Conservation (phyloP, 73 alveolate species). For the Stentor roeselii region DNA sequence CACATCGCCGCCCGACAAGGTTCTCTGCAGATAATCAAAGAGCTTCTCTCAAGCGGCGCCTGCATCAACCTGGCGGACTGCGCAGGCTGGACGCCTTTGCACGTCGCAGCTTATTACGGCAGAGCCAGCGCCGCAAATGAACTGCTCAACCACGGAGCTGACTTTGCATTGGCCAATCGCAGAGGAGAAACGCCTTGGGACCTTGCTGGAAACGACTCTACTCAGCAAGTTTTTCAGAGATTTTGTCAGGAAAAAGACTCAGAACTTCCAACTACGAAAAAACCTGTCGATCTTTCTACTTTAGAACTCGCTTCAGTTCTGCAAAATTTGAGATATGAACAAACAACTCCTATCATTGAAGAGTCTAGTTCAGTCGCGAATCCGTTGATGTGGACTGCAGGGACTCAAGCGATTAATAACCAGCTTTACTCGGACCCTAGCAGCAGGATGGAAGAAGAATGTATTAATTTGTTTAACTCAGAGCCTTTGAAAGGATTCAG, state of each 20-base stretch:
- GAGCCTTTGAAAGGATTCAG: constrained; percentile 27
- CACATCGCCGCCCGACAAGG: constrained; percentile 31
- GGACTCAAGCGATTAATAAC: not conserved
- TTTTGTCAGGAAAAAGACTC: not conserved
- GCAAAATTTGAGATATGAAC: constrained; percentile 16
- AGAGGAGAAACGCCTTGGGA: constrained; percentile 32
- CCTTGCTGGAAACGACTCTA: not conserved
- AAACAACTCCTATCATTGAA: constrained; percentile 9
- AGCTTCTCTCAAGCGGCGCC: constrained; percentile 15
- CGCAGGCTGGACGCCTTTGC: constrained; percentile 31
- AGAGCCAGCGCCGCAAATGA: not conserved
- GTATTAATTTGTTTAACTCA: constrained; percentile 24
- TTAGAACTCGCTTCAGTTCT: not conserved
- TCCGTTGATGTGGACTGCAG: not conserved
- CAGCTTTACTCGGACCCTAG: not conserved
- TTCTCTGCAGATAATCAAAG: constrained; percentile 17
- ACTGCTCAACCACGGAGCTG: constrained; percentile 22
- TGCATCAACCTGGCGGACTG: constrained; percentile 25
- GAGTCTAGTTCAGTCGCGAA: not conserved
- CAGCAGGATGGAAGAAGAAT: not conserved
- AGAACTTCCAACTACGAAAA: not conserved
- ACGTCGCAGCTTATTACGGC: constrained; percentile 27
- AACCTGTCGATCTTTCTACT: constrained; percentile 12
- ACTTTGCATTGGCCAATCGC: constrained; percentile 12
- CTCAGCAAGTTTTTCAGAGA: constrained; percentile 5